Conservation (phyloP, 2,329 filamentous ascomycete genomes). For the Alternaria sp. region DNA sequence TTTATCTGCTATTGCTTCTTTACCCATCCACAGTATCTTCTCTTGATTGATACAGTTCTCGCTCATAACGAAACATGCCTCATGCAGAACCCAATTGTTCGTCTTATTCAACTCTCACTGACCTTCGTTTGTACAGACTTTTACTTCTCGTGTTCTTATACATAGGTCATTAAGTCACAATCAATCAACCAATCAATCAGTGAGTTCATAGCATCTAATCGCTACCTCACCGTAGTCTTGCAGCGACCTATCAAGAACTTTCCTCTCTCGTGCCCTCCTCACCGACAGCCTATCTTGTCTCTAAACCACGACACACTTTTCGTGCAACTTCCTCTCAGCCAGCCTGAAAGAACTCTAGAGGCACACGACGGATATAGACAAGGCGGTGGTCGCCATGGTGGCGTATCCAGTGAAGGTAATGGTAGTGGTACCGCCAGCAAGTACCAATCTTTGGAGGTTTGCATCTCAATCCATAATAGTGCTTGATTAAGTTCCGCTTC, state of each 20-base stretch:
- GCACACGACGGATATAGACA: slow-evolving; percentile 14
- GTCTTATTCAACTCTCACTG: not conserved
- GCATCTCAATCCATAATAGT: not conserved
- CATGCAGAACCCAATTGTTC: not conserved
- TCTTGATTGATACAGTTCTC: not conserved
- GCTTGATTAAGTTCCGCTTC: not conserved
- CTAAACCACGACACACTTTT: not conserved
- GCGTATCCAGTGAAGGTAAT: slow-evolving; percentile 10
- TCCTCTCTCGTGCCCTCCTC: not conserved
- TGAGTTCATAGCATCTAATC: not conserved
- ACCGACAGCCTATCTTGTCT: not conserved
- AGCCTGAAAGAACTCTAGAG: slow-evolving; percentile 7
- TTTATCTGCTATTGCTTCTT: not conserved
- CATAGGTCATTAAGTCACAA: too few species aligned
- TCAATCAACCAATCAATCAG: too few species aligned
- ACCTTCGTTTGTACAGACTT: not conserved
- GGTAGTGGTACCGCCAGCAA: not conserved
- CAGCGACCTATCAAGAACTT: not conserved
- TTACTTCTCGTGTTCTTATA: not conserved
- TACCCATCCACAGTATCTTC: not conserved
- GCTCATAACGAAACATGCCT: not conserved
- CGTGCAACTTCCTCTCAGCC: not conserved
- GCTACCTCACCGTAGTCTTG: not conserved
- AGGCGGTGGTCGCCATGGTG: slow-evolving; percentile 19
- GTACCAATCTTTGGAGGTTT: not conserved